Percentiles rank a stretch among this genome's conserved stretches.
Conservation (phyloP, 768 basidiomycete genomes). For the Russula foetens region DNA sequence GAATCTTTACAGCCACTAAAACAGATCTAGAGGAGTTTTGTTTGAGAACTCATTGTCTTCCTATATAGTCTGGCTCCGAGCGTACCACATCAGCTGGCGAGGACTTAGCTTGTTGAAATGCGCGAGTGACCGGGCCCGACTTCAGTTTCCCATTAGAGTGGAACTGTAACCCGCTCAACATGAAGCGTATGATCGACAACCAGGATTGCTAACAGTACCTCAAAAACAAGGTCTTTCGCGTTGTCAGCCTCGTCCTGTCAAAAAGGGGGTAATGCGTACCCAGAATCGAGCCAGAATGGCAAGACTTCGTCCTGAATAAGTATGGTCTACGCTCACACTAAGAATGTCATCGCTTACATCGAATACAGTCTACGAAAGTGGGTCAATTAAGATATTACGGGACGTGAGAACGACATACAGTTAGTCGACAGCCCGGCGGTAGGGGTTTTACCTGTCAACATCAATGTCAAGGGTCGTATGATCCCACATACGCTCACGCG, state of each 20-base stretch:
- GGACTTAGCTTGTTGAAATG: conserved; percentile 35
- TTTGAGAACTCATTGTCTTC: conserved; percentile 1
- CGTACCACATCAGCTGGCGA: conserved; percentile 82
- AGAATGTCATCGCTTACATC: conserved; percentile 21
- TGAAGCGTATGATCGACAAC: background rate
- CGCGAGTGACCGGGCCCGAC: conserved; percentile 24
- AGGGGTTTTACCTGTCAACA: conserved; percentile 41
- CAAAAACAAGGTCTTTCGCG: conserved; percentile 58
- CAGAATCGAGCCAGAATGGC: conserved; percentile 84
- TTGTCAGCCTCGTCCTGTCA: background rate
- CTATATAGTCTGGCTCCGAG: conserved; percentile 12
- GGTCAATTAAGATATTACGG: background rate
- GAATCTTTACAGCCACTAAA: conserved; percentile 78
- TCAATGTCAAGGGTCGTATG: background rate
- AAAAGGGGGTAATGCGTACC: conserved; percentile 36
- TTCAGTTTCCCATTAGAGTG: conserved; percentile 27
- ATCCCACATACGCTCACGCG: background rate
- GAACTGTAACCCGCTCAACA: conserved; percentile 21
- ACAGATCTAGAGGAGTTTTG: conserved; percentile 46
- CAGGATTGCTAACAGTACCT: conserved; percentile 30
- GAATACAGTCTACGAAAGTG: conserved; percentile 23
- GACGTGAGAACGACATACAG: conserved; percentile 41
- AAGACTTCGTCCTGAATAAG: conserved; percentile 41
- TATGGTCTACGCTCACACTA: background rate
- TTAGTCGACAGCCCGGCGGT: conserved; percentile 83